phyloP scores from a whole-genome alignment of 2,329 filamentous ascomycete genomes.

The Botryotinia convoluta region DNA sequence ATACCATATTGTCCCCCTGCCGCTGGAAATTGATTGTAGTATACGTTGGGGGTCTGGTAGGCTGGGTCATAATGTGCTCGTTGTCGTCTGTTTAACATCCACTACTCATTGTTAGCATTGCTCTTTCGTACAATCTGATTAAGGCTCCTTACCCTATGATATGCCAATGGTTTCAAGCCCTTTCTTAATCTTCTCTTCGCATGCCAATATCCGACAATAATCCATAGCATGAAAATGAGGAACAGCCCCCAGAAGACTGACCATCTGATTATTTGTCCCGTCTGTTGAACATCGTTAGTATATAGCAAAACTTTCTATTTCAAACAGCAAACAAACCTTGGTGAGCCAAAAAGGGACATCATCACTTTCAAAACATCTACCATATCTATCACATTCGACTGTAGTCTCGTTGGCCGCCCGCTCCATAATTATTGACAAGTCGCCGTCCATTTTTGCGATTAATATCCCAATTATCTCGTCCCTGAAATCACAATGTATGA shows the following conservation, averaged over 20 bases:
- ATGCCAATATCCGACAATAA: conserved; percentile 68
- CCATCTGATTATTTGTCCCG: conserved; percentile 59
- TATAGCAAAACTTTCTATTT: neutral
- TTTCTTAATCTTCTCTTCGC: conserved; percentile 64
- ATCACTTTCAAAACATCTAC: conserved; percentile 34
- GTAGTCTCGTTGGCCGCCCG: neutral
- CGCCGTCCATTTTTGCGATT: neutral
- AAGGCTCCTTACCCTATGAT: conserved; percentile 60
- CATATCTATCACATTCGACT: conserved; percentile 2
- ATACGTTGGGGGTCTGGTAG: conserved; percentile 46
- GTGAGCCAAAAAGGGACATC: conserved; percentile 42
- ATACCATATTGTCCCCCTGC: conserved; percentile 44
- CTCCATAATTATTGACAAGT: neutral
- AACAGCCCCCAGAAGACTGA: conserved; percentile 63
- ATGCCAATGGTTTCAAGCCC: conserved; percentile 62
- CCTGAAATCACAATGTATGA: neutral
- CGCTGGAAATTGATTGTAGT: conserved; percentile 43
- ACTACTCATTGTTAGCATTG: conserved; percentile 31
- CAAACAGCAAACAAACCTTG: conserved; percentile 36
- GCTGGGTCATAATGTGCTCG: conserved; percentile 40
- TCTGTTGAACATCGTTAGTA: conserved; percentile 35
- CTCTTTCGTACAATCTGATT: neutral
- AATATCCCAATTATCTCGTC: neutral
- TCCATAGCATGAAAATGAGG: conserved; percentile 56
- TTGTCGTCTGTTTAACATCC: conserved; percentile 36